A percentile compares a stretch with the other conserved stretches of the same genome.
Evolutionary conservation across 1,139 yeast species (phyloP).

Genomic region (Lodderomyces theae): DNA sequence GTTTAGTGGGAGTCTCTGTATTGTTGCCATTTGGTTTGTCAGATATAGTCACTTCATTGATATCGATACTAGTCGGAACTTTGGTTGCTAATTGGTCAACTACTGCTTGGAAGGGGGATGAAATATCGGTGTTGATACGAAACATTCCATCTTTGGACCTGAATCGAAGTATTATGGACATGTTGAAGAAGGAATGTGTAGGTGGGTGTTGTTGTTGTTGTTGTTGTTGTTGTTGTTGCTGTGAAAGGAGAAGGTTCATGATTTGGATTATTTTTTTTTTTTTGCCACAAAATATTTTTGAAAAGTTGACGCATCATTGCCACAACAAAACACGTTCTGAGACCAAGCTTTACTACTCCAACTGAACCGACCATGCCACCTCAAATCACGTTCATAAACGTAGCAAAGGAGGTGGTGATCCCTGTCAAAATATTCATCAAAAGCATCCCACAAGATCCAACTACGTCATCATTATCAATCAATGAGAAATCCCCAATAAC

Average conservation of each 20-base stretch:
- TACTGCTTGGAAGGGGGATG: constrained; percentile 48
- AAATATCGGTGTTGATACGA: constrained; percentile 55
- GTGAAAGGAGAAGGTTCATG: neutral
- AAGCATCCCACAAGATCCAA: constrained; percentile 3
- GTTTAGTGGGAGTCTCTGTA: neutral
- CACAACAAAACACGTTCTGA: neutral
- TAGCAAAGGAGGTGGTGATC: constrained; percentile 8
- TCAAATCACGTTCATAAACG: constrained; percentile 14
- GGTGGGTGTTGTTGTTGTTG: neutral
- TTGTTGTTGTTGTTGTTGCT: no score
- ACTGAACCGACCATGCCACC: constrained; percentile 13
- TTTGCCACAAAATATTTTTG: constrained; percentile 5
- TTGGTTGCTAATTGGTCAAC: constrained; percentile 42
- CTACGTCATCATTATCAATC: constrained; percentile 8
- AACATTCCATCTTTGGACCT: constrained; percentile 82
- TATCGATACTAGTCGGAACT: constrained; percentile 24
- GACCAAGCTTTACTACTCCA: no score
- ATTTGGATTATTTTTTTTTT: neutral
- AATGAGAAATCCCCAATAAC: constrained; percentile 15
- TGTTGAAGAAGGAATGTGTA: neutral
- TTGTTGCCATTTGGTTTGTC: constrained; percentile 33
- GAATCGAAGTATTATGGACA: constrained; percentile 51
- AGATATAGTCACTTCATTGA: constrained; percentile 37
- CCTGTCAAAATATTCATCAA: constrained; percentile 15
- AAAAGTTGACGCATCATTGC: no score